Conservation (phyloP, 352 stramenopile species). For the Ophiocytium majus region DNA sequence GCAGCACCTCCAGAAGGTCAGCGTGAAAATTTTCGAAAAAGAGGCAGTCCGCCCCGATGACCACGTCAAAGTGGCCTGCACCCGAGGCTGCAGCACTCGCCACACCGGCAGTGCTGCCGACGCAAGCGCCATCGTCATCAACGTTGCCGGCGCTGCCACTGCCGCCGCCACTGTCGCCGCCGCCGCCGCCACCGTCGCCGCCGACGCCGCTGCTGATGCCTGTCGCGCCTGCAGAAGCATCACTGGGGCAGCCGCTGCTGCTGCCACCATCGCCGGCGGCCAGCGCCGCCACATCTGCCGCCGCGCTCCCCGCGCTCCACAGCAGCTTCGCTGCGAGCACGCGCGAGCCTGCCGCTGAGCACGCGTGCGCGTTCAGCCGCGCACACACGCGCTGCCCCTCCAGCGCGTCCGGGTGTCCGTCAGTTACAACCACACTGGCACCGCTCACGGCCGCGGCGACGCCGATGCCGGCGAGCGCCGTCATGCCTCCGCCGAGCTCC, state of each 20-base stretch:
- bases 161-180: background rate
- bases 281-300: constrained; percentile 5
- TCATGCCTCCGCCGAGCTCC: constrained; percentile 52
- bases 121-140: background rate
- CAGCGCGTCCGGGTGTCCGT: constrained; percentile 47
- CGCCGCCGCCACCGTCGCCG: too few relatives aligned
- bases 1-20: constrained; percentile 36
- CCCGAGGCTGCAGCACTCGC: background rate
- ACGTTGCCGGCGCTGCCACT: background rate
- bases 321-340: constrained; percentile 19
- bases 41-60: constrained; percentile 51
- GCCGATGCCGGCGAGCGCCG: constrained; percentile 44
- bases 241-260: background rate
- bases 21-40: constrained; percentile 58
- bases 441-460: constrained; percentile 27
- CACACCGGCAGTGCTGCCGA: background rate
- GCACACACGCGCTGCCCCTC: background rate
- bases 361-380: constrained; percentile 7
- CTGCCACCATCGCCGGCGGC: background rate
- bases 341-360: background rate
- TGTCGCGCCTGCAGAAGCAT: background rate
- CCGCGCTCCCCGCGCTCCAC: constrained; percentile 19
- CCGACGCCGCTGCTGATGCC: background rate
- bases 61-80: constrained; percentile 28
- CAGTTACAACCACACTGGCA: constrained; percentile 42